phyloP scores from a whole-genome alignment of 164 flowering plant species.

The Amborella trichopoda region DNA sequence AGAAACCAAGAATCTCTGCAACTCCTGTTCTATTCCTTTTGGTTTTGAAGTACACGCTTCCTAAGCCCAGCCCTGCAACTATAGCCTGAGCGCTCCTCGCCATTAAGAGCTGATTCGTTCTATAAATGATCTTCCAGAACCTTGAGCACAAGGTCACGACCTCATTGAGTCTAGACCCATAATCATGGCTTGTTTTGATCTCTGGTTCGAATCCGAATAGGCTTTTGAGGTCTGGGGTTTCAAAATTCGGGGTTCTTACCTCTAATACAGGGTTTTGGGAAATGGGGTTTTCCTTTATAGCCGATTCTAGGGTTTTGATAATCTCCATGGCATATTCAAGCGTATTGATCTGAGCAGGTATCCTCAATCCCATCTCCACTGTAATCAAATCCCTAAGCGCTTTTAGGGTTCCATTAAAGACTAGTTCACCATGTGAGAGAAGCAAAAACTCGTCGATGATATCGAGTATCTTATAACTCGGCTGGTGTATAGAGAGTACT shows the following conservation, averaged over 20 bases:
- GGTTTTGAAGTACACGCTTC: conserved; percentile 57
- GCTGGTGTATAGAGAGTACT: conserved; percentile 80
- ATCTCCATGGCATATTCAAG: conserved; percentile 87
- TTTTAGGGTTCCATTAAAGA: conserved; percentile 53
- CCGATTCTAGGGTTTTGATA: conserved; percentile 27
- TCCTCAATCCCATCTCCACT: conserved; percentile 30
- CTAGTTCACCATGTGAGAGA: conserved; percentile 62
- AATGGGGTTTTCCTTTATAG: no score
- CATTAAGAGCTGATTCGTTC: conserved; percentile 79
- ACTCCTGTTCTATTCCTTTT: conserved; percentile 55
- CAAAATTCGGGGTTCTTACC: no score
- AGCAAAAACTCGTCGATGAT: conserved; percentile 53
- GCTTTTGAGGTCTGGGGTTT: no score
- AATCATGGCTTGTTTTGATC: no score
- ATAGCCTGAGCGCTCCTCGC: conserved; percentile 90
- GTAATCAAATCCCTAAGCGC: conserved; percentile 49
- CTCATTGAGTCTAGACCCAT: conserved; percentile 25
- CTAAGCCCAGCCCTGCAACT: conserved; percentile 79
- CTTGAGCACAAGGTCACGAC: conserved; percentile 46
- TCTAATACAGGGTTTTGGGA: no score
- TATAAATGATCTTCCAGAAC: conserved; percentile 72
- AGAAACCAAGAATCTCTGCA: conserved; percentile 69
- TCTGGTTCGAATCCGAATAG: no score
- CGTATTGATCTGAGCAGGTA: conserved; percentile 62
- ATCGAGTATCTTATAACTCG: conserved; percentile 66